Conservation (phyloP, 768 basidiomycete genomes). For the Psilocybe cubensis region DNA sequence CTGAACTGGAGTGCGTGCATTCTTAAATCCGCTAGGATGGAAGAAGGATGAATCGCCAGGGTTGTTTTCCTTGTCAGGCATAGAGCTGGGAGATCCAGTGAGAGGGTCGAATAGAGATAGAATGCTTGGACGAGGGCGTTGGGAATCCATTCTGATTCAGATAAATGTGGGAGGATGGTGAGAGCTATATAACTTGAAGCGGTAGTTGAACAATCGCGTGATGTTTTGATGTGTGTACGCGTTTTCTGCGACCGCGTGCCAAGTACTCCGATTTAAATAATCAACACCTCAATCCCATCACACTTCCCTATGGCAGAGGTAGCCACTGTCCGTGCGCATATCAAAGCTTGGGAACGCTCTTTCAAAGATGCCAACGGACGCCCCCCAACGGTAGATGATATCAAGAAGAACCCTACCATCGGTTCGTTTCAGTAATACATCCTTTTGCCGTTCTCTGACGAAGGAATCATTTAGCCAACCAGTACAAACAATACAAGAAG, state of each 20-base stretch:
- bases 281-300: constrained; percentile 8
- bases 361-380: constrained; percentile 61
- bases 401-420: constrained; percentile 60
- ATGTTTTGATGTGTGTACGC: constrained; percentile 48
- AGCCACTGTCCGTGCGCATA: constrained; percentile 60
- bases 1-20: constrained; percentile 26
- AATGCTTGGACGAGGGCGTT: constrained; percentile 48
- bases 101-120: constrained; percentile 59
- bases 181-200: constrained; percentile 6
- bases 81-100: constrained; percentile 34
- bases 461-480: constrained; percentile 54
- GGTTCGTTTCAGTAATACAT: constrained; percentile 47
- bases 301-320: constrained; percentile 43
- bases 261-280: constrained; percentile 7
- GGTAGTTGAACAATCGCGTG: constrained; percentile 23
- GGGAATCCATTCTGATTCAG: constrained; percentile 31
- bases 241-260: constrained; percentile 22
- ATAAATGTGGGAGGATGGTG: neutral
- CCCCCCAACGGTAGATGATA: constrained; percentile 72
- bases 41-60: constrained; percentile 39
- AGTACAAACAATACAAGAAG: constrained; percentile 83
- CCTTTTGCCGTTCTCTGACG: constrained; percentile 4
- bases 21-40: constrained; percentile 27
- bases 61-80: constrained; percentile 50
- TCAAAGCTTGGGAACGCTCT: constrained; percentile 78